Percentiles rank a stretch among this genome's conserved stretches.
These are phyloP conservation scores for Tremella fuciformis DNA, from an alignment of 768 basidiomycete species.

Conservation along the genomic window DNA sequence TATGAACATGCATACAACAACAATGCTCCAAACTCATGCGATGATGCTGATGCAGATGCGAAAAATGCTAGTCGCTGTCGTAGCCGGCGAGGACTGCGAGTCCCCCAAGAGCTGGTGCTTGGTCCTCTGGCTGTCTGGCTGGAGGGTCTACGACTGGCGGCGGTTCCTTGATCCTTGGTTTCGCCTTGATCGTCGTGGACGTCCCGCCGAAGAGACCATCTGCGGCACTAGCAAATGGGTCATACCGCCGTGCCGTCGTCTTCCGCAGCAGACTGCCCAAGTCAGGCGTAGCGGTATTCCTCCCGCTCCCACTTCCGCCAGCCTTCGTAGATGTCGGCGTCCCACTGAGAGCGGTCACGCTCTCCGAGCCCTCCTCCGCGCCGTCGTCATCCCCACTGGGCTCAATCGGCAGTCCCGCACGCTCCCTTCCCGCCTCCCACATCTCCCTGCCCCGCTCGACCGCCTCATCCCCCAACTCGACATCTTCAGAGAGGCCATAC, in stretches of 20 bases:
- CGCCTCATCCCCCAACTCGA: constrained; percentile 59
- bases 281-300: not conserved
- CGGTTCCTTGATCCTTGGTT: constrained; percentile 24
- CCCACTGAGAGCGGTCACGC: constrained; percentile 11
- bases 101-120: constrained; percentile 2
- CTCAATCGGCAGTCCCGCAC: constrained; percentile 50
- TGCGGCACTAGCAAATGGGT: constrained; percentile 35
- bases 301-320: constrained; percentile 17
- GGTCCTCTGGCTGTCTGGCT: not conserved
- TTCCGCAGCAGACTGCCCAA: constrained; percentile 4
- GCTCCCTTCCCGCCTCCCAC: constrained; percentile 60
- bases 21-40: not conserved
- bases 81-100: constrained; percentile 38
- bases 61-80: constrained; percentile 35
- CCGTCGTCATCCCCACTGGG: constrained; percentile 8
- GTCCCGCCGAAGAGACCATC: constrained; percentile 10
- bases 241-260: constrained; percentile 41
- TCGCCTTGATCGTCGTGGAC: constrained; percentile 13
- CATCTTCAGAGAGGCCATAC: constrained; percentile 71
- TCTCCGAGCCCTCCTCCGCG: constrained; percentile 2
- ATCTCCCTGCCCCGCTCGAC: constrained; percentile 61
- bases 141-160: not conserved
- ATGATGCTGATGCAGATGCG: not conserved
- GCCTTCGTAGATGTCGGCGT: constrained; percentile 16
- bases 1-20: not conserved